These are phyloP conservation scores for Ceratocystiopsis sp. DNA, from an alignment of 2,329 filamentous ascomycete species.

Conservation along the genomic window DNA sequence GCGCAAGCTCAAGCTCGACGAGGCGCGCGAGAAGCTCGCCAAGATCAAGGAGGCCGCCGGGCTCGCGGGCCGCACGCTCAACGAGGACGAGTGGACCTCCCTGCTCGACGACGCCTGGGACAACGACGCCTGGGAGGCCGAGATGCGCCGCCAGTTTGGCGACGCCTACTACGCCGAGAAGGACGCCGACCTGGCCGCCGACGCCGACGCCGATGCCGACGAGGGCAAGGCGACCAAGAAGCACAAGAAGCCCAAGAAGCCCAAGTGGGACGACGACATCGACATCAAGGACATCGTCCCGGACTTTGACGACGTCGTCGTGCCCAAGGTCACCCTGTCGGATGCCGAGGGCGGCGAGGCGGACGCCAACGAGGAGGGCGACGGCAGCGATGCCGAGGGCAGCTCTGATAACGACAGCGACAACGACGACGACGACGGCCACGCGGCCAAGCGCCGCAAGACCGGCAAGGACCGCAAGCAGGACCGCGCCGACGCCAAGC, in stretches of 20 bases:
- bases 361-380: conserved; percentile 19
- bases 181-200: conserved; percentile 43
- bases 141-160: conserved; percentile 78
- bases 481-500: conserved; percentile 41
- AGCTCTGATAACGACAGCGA: conserved; percentile 18
- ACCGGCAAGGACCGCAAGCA: conserved; percentile 43
- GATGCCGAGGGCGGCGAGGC: conserved; percentile 25
- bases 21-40: conserved; percentile 71
- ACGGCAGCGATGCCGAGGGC: conserved; percentile 17
- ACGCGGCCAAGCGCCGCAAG: conserved; percentile 38
- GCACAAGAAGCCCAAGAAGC: conserved; percentile 57
- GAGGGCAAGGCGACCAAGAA: conserved; percentile 34
- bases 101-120: conserved; percentile 83
- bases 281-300: conserved; percentile 87
- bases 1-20: conserved; percentile 76
- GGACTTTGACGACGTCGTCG: conserved; percentile 57
- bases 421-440: conserved; percentile 17
- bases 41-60: conserved; percentile 86
- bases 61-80: conserved; percentile 44
- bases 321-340: conserved; percentile 36
- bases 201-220: conserved; percentile 24
- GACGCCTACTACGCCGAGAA: conserved; percentile 73
- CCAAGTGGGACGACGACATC: conserved; percentile 91
- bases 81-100: conserved; percentile 66
- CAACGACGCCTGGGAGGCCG: conserved; percentile 73